phyloP scores from a whole-genome alignment of 2,329 filamentous ascomycete genomes.

The Nemania sp. region DNA sequence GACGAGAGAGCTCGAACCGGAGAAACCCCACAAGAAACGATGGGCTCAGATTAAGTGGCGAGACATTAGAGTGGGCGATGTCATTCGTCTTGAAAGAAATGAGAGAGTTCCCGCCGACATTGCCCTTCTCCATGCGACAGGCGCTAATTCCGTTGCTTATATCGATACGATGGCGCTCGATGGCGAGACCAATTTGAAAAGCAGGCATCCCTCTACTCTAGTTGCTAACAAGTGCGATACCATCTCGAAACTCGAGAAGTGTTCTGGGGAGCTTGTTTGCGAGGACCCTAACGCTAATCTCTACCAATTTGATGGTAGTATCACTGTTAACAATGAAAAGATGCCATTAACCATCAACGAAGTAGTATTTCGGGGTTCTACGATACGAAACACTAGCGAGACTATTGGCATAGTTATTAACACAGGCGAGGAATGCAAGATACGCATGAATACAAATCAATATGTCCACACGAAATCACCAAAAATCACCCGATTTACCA shows the following conservation, averaged over 20 bases:
- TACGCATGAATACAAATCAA: constrained; percentile 89
- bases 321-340: constrained; percentile 60
- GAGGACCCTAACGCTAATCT: constrained; percentile 79
- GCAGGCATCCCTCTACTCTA: constrained; percentile 65
- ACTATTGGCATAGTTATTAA: constrained; percentile 84
- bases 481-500: constrained; percentile 73
- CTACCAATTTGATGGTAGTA: constrained; percentile 74
- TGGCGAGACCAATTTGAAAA: constrained; percentile 81
- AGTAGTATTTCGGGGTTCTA: constrained; percentile 83
- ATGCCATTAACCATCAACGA: constrained; percentile 77
- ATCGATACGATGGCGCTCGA: constrained; percentile 85
- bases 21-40: constrained; percentile 22
- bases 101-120: constrained; percentile 84
- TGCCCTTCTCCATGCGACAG: constrained; percentile 74
- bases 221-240: constrained; percentile 61
- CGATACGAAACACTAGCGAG: constrained; percentile 72
- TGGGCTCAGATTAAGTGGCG: constrained; percentile 69
- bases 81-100: constrained; percentile 72
- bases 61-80: constrained; percentile 70
- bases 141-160: constrained; percentile 77
- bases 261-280: constrained; percentile 65
- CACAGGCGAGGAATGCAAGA: constrained; percentile 87
- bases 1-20: constrained; percentile 10
- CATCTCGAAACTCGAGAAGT: constrained; percentile 57
- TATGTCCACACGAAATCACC: constrained; percentile 84